These are phyloP conservation scores for Davidsoniella australis DNA, from an alignment of 2,329 filamentous ascomycete genomes.

Conservation along the genomic window DNA sequence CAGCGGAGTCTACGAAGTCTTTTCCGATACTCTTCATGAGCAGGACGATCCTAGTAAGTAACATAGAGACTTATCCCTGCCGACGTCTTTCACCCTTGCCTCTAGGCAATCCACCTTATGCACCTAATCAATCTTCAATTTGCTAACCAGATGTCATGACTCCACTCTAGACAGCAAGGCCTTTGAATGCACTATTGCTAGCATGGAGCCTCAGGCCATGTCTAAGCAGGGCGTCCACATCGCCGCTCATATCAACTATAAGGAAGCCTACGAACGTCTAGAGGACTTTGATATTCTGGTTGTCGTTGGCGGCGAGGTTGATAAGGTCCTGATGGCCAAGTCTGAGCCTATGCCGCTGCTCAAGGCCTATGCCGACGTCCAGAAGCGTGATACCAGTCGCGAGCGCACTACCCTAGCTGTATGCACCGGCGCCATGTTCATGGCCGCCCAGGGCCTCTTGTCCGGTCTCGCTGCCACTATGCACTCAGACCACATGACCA, in stretches of 20 bases:
- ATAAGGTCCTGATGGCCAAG: conserved; percentile 48
- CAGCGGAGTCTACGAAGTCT: conserved; percentile 35
- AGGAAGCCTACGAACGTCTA: conserved; percentile 58
- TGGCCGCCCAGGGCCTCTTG: conserved; percentile 60
- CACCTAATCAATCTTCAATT: not conserved
- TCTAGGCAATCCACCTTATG: not conserved
- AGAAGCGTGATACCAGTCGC: conserved; percentile 60
- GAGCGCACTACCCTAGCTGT: conserved; percentile 70
- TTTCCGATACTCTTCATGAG: conserved; percentile 34
- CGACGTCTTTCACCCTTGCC: not conserved
- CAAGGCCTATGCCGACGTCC: conserved; percentile 59
- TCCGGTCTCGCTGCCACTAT: conserved; percentile 67
- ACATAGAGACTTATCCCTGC: not conserved
- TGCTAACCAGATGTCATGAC: not conserved
- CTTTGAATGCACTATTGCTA: conserved; percentile 40
- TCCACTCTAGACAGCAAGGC: conserved; percentile 30
- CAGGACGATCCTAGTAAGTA: conserved; percentile 34
- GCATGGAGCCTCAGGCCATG: conserved; percentile 35
- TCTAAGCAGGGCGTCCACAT: conserved; percentile 50
- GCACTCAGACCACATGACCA: conserved; percentile 64
- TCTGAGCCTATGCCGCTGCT: conserved; percentile 55
- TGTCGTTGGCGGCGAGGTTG: conserved; percentile 53
- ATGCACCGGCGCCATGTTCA: conserved; percentile 63
- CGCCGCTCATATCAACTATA: conserved; percentile 59
- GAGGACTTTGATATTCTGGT: conserved; percentile 66